phyloP scores from a whole-genome alignment of 108 stramenopile species.

The Mayamaea pseudoterrestris region DNA sequence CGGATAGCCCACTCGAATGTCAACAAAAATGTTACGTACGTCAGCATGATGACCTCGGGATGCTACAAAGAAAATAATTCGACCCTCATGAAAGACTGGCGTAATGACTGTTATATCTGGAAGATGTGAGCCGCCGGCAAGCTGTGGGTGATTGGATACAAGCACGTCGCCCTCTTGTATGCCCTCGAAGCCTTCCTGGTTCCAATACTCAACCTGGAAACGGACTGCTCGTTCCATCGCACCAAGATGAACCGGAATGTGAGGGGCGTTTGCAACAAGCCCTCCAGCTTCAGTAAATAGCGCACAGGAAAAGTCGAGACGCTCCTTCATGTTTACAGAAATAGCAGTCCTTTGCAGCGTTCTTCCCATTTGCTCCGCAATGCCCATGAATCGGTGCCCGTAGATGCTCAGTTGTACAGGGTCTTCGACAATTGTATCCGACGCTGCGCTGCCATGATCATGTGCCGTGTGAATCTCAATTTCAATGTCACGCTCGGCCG shows the following conservation, averaged over 20 bases:
- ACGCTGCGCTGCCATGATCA: slow-evolving; percentile 4
- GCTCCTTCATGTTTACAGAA: slow-evolving; percentile 98
- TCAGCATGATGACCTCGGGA: slow-evolving; percentile 96
- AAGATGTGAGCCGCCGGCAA: slow-evolving; percentile 88
- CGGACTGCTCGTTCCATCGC: slow-evolving; percentile 93
- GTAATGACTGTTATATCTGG: slow-evolving; percentile 99
- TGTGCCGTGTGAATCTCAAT: slow-evolving; percentile 47
- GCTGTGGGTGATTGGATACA: slow-evolving; percentile 95
- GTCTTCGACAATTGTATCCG: slow-evolving; percentile 52
- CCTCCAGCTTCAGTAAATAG: slow-evolving; percentile 91
- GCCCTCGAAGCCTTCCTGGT: slow-evolving; percentile 54
- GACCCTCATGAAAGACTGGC: slow-evolving; percentile 84
- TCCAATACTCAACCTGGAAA: slow-evolving; percentile 92
- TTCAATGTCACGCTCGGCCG: slow-evolving; percentile 83
- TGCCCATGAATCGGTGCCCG: slow-evolving; percentile 97
- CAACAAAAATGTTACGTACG: no score
- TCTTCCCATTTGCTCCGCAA: slow-evolving; percentile 99
- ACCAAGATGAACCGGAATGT: slow-evolving; percentile 97
- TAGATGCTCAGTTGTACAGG: slow-evolving; percentile 89
- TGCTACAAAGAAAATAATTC: slow-evolving; percentile 93
- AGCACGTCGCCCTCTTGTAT: slow-evolving; percentile 93
- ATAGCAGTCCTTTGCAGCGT: slow-evolving; percentile 90
- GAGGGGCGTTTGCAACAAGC: slow-evolving; percentile 97
- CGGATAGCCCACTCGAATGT: slow-evolving; percentile 70
- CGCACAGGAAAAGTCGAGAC: slow-evolving; percentile 97